Percentiles rank a stretch among this genome's conserved stretches.
Evolutionary conservation across 1,139 yeast species (phyloP).

Genomic region (Candida anutae): DNA sequence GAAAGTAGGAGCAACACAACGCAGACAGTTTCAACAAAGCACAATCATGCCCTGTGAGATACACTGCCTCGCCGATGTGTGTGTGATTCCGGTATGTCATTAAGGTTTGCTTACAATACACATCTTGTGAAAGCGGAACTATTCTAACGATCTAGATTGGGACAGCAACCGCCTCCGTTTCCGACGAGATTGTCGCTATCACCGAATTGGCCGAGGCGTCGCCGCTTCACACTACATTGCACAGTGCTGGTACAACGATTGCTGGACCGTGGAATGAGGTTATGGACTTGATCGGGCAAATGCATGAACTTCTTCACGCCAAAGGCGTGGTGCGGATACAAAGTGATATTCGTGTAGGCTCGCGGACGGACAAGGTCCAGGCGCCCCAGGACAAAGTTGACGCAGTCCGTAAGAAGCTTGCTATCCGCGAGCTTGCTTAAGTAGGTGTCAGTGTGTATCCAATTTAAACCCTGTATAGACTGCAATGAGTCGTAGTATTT

Average conservation of each 20-base stretch:
- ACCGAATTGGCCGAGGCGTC: conserved; percentile 56
- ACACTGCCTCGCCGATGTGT: conserved; percentile 73
- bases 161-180: conserved; percentile 67
- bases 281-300: conserved; percentile 67
- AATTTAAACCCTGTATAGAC: no score
- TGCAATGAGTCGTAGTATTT: no score
- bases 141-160: conserved; percentile 48
- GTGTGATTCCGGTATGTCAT: conserved; percentile 63
- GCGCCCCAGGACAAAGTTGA: conserved; percentile 60
- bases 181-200: conserved; percentile 67
- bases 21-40: no score
- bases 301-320: conserved; percentile 64
- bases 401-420: conserved; percentile 50
- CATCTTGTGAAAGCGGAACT: background rate
- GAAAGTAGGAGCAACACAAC: no score
- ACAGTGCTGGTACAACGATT: conserved; percentile 87
- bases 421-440: no score
- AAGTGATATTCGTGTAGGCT: conserved; percentile 79
- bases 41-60: no score
- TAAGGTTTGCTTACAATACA: background rate
- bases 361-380: conserved; percentile 64
- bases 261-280: conserved; percentile 93
- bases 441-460: no score
- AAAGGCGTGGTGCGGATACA: conserved; percentile 71
- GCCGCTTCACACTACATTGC: conserved; percentile 59